phyloP scores from a whole-genome alignment of 805 yeast genomes.

The Saccharomycopsis fermentans region DNA sequence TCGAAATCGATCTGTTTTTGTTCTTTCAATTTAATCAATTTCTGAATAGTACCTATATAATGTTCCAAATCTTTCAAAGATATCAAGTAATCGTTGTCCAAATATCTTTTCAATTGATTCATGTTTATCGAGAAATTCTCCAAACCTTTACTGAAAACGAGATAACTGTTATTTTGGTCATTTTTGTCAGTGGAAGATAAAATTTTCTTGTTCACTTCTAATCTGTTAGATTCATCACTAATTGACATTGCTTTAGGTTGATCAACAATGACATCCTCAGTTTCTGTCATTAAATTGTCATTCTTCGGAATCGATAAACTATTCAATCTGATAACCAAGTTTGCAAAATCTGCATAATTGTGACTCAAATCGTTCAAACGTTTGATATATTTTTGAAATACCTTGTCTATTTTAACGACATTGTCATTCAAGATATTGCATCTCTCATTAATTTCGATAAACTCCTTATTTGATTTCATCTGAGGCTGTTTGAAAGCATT shows the following conservation, averaged over 20 bases:
- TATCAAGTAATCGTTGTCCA: slow-evolving; percentile 75
- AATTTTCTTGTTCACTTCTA: background rate
- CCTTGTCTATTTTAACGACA: slow-evolving; percentile 64
- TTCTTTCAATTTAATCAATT: slow-evolving; percentile 72
- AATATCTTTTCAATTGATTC: slow-evolving; percentile 34
- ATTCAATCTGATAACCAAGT: slow-evolving; percentile 60
- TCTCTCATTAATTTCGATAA: slow-evolving; percentile 71
- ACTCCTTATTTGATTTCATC: slow-evolving; percentile 51
- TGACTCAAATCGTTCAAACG: slow-evolving; percentile 62
- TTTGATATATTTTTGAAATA: slow-evolving; percentile 61
- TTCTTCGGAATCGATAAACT: background rate
- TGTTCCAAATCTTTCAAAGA: slow-evolving; percentile 82
- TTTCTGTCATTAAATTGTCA: background rate
- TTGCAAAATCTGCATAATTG: slow-evolving; percentile 63
- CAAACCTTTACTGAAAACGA: slow-evolving; percentile 37
- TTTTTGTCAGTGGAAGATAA: slow-evolving; percentile 18
- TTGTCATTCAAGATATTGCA: slow-evolving; percentile 81
- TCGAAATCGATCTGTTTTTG: slow-evolving; percentile 88
- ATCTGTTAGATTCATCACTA: slow-evolving; percentile 4
- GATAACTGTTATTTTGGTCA: slow-evolving; percentile 21
- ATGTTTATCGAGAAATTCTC: slow-evolving; percentile 34
- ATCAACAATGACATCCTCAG: background rate
- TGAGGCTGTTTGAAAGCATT: slow-evolving; percentile 76
- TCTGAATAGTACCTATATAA: slow-evolving; percentile 55
- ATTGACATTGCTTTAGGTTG: slow-evolving; percentile 8